These are phyloP conservation scores for Lactifluus hygrophoroides DNA, from an alignment of 768 basidiomycete species.

Conservation along the genomic window DNA sequence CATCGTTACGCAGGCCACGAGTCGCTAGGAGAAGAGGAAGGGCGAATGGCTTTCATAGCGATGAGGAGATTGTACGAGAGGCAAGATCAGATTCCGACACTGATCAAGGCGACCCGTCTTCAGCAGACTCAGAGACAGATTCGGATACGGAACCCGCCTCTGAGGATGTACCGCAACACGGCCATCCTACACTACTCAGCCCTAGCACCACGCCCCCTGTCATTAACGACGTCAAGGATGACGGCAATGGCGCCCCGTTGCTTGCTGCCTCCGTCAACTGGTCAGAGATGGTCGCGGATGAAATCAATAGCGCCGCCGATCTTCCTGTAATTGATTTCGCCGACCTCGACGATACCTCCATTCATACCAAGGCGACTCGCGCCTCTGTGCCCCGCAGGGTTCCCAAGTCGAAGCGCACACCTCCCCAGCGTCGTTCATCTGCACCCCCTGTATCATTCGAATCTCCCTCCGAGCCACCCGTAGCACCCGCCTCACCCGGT, in stretches of 20 bases:
- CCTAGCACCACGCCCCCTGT: conserved; percentile 45
- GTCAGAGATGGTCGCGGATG: conserved; percentile 82
- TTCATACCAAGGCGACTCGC: conserved; percentile 26
- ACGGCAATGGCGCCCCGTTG: conserved; percentile 35
- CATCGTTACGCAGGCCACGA: conserved; percentile 30
- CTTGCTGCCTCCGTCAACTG: conserved; percentile 51
- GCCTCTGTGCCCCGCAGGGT: conserved; percentile 24
- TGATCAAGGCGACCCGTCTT: conserved; percentile 48
- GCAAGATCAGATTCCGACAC: conserved; percentile 60
- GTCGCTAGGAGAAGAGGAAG: conserved; percentile 55
- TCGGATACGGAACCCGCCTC: conserved; percentile 65
- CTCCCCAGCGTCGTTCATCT: conserved; percentile 28
- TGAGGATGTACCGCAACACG: conserved; percentile 48
- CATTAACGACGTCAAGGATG: conserved; percentile 24
- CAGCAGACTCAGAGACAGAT: conserved; percentile 51
- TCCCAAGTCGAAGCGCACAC: conserved; percentile 28
- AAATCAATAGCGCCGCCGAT: conserved; percentile 53
- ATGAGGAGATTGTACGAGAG: conserved; percentile 72
- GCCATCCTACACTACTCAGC: conserved; percentile 48
- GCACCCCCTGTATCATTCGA: conserved; percentile 19
- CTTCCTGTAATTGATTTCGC: conserved; percentile 78
- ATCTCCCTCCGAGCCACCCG: conserved; percentile 25
- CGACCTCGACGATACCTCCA: conserved; percentile 34
- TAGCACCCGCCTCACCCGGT: conserved; percentile 26
- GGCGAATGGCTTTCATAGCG: conserved; percentile 50